Evolutionary conservation across 2,329 filamentous ascomycete species (phyloP).

Genomic region (Ophiocordyceps australis): DNA sequence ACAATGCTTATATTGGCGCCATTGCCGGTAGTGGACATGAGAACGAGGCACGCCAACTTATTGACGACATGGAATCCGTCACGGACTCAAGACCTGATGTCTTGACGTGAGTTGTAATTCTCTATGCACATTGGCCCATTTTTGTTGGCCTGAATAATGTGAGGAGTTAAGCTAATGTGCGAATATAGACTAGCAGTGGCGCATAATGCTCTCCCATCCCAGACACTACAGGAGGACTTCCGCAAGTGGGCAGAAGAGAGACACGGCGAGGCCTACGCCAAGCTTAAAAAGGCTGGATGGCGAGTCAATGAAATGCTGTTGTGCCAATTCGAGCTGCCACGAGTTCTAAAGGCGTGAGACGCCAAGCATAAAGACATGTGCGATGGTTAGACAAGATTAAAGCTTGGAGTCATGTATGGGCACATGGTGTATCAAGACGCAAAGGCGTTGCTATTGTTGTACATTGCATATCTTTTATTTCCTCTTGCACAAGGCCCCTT

Average conservation of each 20-base stretch:
- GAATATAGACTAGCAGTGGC: slow-evolving; percentile 49
- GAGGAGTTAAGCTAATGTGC: neutral
- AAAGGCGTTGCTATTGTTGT: too few species aligned
- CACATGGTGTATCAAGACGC: too few species aligned
- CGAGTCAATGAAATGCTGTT: slow-evolving; percentile 23
- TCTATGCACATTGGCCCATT: neutral
- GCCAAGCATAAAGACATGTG: too few species aligned
- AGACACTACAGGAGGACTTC: slow-evolving; percentile 47
- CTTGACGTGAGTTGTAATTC: slow-evolving; percentile 42
- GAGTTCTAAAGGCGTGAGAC: slow-evolving; percentile 29
- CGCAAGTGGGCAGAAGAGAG: slow-evolving; percentile 54
- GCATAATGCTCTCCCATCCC: slow-evolving; percentile 54
- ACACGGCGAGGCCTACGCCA: slow-evolving; percentile 52
- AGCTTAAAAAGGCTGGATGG: slow-evolving; percentile 37
- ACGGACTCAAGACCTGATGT: slow-evolving; percentile 50
- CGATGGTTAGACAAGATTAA: too few species aligned
- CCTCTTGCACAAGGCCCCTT: too few species aligned
- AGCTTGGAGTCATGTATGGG: too few species aligned
- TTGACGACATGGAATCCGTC: slow-evolving; percentile 48
- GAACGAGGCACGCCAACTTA: slow-evolving; percentile 45
- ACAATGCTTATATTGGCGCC: slow-evolving; percentile 59
- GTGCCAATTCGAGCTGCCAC: slow-evolving; percentile 28
- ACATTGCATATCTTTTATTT: too few species aligned
- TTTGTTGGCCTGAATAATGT: slow-evolving; percentile 5
- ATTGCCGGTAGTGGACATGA: slow-evolving; percentile 56